Evolutionary conservation across 331 rosid genomes (phyloP).

Genomic region (Arachis monticola): DNA sequence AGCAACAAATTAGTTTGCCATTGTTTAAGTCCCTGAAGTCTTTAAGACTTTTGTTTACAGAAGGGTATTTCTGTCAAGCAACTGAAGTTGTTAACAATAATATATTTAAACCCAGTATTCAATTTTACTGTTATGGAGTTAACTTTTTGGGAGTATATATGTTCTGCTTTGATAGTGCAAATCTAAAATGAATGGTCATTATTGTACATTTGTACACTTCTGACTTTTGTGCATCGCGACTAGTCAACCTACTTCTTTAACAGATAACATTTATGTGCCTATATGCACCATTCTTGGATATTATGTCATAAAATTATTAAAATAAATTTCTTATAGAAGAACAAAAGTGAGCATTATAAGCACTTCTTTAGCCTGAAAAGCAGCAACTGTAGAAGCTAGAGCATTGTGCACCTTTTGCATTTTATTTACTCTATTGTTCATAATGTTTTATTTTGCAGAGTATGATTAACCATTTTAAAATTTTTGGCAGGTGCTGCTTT

Average conservation of each 20-base stretch:
- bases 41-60: not conserved
- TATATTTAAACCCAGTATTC: not conserved
- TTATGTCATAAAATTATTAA: slow-evolving; percentile 4
- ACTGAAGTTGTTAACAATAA: not conserved
- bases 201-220: not conserved
- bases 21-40: not conserved
- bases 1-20: not conserved
- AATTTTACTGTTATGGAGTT: slow-evolving; percentile 7
- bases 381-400: no score
- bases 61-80: slow-evolving; percentile 16
- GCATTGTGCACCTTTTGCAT: not conserved
- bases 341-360: no score
- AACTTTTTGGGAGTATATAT: slow-evolving; percentile 15
- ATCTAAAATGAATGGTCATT: not conserved
- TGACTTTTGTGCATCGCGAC: not conserved
- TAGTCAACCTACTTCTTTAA: not conserved
- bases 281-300: not conserved
- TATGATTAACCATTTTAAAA: slow-evolving; percentile 17
- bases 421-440: slow-evolving; percentile 5
- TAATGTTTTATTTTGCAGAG: slow-evolving; percentile 24
- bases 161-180: slow-evolving; percentile 13
- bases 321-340: not conserved
- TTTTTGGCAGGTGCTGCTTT: slow-evolving; percentile 70
- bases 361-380: no score
- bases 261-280: not conserved